Conservation (phyloP, 2,329 filamentous ascomycete species). For the Thelonectria discophora region DNA sequence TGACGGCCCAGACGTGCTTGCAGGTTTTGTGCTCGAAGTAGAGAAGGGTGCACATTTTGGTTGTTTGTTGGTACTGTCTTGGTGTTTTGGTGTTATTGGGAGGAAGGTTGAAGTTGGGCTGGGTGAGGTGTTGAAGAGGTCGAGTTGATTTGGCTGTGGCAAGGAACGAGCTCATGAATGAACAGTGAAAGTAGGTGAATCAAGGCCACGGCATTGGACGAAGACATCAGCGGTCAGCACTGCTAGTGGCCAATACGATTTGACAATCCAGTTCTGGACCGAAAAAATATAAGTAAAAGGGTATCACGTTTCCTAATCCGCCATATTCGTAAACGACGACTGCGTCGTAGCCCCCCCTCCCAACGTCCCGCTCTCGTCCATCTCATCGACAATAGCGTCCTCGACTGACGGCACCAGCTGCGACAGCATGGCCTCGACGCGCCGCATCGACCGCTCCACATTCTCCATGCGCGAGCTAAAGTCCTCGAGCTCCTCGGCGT, state of each 20-base stretch:
- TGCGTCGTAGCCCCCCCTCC: slow-evolving; percentile 42
- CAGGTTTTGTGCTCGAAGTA: slow-evolving; percentile 60
- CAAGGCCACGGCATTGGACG: background rate
- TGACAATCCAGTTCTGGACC: background rate
- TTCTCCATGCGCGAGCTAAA: slow-evolving; percentile 56
- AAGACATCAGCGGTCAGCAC: background rate
- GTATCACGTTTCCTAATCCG: slow-evolving; percentile 16
- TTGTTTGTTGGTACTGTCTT: background rate
- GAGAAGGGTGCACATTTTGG: slow-evolving; percentile 58
- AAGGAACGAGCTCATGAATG: background rate
- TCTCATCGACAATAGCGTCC: slow-evolving; percentile 39
- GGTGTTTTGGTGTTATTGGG: background rate
- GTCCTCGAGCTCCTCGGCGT: slow-evolving; percentile 55
- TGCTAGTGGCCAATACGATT: background rate
- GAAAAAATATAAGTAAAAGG: background rate
- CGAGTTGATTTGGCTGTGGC: background rate
- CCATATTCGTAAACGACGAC: slow-evolving; percentile 40
- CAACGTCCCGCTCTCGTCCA: slow-evolving; percentile 44
- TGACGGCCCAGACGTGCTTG: slow-evolving; percentile 61
- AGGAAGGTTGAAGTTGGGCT: background rate
- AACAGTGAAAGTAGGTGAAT: background rate
- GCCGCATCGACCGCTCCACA: slow-evolving; percentile 60
- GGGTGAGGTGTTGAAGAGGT: background rate
- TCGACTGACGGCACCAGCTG: slow-evolving; percentile 48
- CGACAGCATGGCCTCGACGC: slow-evolving; percentile 59